phyloP scores from a whole-genome alignment of 495 filamentous ascomycete species.

The Penicillium nucicola region DNA sequence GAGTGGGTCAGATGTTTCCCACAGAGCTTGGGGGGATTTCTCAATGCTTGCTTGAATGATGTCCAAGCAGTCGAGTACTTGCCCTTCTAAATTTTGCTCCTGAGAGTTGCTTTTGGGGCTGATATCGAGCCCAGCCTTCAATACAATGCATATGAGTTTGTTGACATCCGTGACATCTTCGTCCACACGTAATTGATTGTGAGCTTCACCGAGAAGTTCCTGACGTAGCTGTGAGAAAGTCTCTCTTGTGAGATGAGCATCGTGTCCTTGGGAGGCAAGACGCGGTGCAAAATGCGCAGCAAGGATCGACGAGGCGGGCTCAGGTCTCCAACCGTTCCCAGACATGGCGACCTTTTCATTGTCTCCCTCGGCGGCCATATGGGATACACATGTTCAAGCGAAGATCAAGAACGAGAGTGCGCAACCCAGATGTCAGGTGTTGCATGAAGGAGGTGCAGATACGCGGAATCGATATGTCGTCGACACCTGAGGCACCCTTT shows the following conservation, averaged over 20 bases:
- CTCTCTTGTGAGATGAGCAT: slow-evolving; percentile 45
- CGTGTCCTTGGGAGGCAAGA: slow-evolving; percentile 39
- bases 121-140: slow-evolving; percentile 73
- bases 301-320: slow-evolving; percentile 64
- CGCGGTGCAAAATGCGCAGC: slow-evolving; percentile 59
- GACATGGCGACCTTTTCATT: slow-evolving; percentile 12
- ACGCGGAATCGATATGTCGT: slow-evolving; percentile 11
- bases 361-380: slow-evolving; percentile 28
- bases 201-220: slow-evolving; percentile 54
- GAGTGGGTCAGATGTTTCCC: slow-evolving; percentile 39
- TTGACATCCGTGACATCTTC: slow-evolving; percentile 72
- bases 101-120: slow-evolving; percentile 49
- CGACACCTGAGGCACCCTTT: slow-evolving; percentile 24
- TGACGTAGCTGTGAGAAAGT: slow-evolving; percentile 62
- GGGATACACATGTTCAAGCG: slow-evolving; percentile 14
- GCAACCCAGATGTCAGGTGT: not conserved
- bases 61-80: slow-evolving; percentile 64
- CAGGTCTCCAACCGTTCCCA: slow-evolving; percentile 20
- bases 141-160: slow-evolving; percentile 78
- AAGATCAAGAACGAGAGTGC: not conserved
- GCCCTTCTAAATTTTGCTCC: slow-evolving; percentile 53
- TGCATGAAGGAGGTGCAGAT: not conserved
- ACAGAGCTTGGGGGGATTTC: slow-evolving; percentile 71
- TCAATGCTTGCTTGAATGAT: slow-evolving; percentile 70
- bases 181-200: slow-evolving; percentile 45